Evolutionary conservation across 768 basidiomycete genomes (phyloP), one percentile per base, ranked within the genome.

Genomic region (Collybiopsis confluens): DNA sequence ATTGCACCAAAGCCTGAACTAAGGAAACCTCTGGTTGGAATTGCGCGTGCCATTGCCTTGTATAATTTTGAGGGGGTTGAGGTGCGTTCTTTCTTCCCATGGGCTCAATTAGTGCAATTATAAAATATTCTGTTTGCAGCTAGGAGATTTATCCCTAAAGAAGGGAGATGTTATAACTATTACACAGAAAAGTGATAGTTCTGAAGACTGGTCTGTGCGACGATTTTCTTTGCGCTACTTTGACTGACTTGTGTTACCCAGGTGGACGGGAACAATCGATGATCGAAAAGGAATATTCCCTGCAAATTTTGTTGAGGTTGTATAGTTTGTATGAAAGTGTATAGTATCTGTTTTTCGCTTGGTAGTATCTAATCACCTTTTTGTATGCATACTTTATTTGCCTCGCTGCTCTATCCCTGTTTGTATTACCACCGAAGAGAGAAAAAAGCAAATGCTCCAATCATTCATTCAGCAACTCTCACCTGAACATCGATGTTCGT

Each of bases 271-370:
- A n/a, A 85, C 80, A 62, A 56, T 83, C 1, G 68, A 78, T 20
- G 77, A 76, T 15, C 66, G 74, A 36, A 71, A 80, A 58, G 90
- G 90, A 0, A 78, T 86, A 42, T 92, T 92, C 66, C 90, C 90
- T 30, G 90, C 90, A 15, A 91, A 91, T 65, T 90, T 89, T 61
- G 86, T 90, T n/a, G 86, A 90, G 63, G 67, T 90, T 49, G 69
- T 71, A 8, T 33, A n/a, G n/a, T n/a, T n/a, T n/a, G n/a, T n/a
- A n/a, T n/a, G n/a, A n/a, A n/a, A n/a, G n/a, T n/a, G n/a, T n/a
- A n/a, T n/a, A n/a, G n/a, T n/a, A n/a, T n/a, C n/a, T n/a, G n/a
- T n/a, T n/a, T n/a, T n/a, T n/a, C n/a, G n/a, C n/a, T n/a, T n/a
- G n/a, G n/a, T n/a, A n/a, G n/a, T n/a, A n/a, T n/a, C n/a, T n/a